Evolutionary conservation across 192 early-diverging fungal genomes (phyloP).

Genomic region (Lobosporangium transversale): DNA sequence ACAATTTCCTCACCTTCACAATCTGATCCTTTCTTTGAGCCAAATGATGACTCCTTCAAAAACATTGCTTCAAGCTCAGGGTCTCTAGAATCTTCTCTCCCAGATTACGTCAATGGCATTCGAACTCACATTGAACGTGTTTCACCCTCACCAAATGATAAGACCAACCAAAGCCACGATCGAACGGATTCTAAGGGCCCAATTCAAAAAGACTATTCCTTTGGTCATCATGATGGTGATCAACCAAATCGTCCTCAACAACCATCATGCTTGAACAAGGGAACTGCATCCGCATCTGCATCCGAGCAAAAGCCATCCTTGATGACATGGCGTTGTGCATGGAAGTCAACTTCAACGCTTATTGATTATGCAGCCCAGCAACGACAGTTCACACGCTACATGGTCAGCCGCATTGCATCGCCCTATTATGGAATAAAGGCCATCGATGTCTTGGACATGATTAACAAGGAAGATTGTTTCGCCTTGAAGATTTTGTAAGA

Average conservation of each 20-base stretch:
- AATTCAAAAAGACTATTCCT: too few relatives aligned
- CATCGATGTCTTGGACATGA: constrained; percentile 23
- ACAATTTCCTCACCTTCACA: neutral
- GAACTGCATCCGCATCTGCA: neutral
- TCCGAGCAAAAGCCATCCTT: neutral
- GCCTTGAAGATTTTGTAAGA: constrained; percentile 11
- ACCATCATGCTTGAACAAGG: too few relatives aligned
- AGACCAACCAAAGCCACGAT: too few relatives aligned
- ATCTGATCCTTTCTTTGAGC: neutral
- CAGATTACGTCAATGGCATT: too few relatives aligned
- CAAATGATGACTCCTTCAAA: too few relatives aligned
- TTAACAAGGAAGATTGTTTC: constrained; percentile 24
- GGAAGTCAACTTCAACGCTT: constrained; percentile 14
- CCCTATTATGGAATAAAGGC: neutral
- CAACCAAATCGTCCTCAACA: too few relatives aligned
- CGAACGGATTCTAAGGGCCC: too few relatives aligned
- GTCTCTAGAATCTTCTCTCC: too few relatives aligned
- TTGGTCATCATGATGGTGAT: too few relatives aligned
- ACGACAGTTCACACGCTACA: constrained; percentile 22
- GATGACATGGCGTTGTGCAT: constrained; percentile 13
- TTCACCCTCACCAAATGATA: too few relatives aligned
- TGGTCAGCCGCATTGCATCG: constrained; percentile 2
- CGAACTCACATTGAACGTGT: too few relatives aligned
- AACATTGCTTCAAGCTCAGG: too few relatives aligned
- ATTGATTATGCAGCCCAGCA: constrained; percentile 25